Conservation (phyloP, 1,139 yeast genomes). For the Suhomyces bolitotheri region DNA sequence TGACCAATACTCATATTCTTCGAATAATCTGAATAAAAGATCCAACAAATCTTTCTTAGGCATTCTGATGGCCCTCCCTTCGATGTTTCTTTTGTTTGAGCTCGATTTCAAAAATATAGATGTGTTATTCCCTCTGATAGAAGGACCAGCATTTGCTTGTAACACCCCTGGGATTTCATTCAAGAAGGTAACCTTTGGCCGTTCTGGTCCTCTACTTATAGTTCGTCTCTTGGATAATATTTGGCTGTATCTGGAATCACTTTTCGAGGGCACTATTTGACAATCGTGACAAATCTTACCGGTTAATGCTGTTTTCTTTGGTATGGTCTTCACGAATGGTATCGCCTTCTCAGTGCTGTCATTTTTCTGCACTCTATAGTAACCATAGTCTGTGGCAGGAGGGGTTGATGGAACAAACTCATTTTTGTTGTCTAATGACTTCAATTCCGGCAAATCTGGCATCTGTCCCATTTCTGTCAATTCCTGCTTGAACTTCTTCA, state of each 20-base stretch:
- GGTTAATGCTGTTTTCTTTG: conserved; percentile 78
- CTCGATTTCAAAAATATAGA: conserved; percentile 56
- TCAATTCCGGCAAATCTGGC: conserved; percentile 49
- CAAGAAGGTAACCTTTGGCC: conserved; percentile 77
- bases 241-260: conserved; percentile 67
- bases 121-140: conserved; percentile 66
- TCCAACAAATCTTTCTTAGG: conserved; percentile 91
- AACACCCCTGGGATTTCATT: conserved; percentile 86
- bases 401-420: conserved; percentile 15
- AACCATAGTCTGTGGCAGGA: conserved; percentile 21
- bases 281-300: conserved; percentile 95
- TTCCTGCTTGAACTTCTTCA: conserved; percentile 65
- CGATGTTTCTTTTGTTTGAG: conserved; percentile 45
- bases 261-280: conserved; percentile 75
- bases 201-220: conserved; percentile 40
- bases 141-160: conserved; percentile 82
- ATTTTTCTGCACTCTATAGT: conserved; percentile 32
- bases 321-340: conserved; percentile 78
- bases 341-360: conserved; percentile 41
- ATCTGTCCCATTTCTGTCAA: conserved; percentile 49
- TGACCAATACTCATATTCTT: conserved; percentile 96
- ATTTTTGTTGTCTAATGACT: conserved; percentile 32
- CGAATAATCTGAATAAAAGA: conserved; percentile 81
- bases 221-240: conserved; percentile 49
- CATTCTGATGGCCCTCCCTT: conserved; percentile 91